A percentile compares a stretch with the other conserved stretches of the same genome.
phyloP scores from a whole-genome alignment of 805 yeast genomes.

The Teunomyces gatunensis region DNA sequence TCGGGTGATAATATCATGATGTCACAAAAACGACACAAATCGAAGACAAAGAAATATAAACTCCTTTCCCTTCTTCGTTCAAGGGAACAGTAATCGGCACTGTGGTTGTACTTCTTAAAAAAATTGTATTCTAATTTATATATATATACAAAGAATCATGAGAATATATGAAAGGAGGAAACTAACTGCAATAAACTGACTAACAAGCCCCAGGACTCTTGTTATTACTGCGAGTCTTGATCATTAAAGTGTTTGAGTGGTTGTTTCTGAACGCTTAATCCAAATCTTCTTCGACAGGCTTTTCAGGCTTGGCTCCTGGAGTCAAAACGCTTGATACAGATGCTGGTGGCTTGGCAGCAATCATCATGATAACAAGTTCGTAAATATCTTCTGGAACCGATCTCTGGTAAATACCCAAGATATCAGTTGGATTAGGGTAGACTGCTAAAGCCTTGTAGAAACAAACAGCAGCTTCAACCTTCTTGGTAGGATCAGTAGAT shows the following conservation, averaged over 20 bases:
- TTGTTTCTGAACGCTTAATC: constrained; percentile 18
- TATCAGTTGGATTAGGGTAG: constrained; percentile 92
- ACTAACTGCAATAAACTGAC: constrained; percentile 2
- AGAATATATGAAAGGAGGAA: constrained; percentile 3
- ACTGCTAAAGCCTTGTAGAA: constrained; percentile 92
- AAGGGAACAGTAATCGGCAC: too few relatives aligned
- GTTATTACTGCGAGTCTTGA: constrained; percentile 1
- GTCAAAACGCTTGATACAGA: constrained; percentile 64
- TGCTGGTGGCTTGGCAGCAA: constrained; percentile 86
- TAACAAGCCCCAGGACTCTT: constrained; percentile 1
- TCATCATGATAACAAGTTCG: constrained; percentile 82
- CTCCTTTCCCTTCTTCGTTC: too few relatives aligned
- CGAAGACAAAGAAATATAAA: too few relatives aligned
- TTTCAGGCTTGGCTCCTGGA: constrained; percentile 16
- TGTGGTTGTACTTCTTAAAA: not conserved
- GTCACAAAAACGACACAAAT: not conserved
- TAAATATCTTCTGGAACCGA: constrained; percentile 78
- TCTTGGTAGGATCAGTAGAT: constrained; percentile 61
- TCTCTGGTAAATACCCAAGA: constrained; percentile 86
- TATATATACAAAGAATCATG: constrained; percentile 2
- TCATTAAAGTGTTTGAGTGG: not conserved
- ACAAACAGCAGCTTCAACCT: constrained; percentile 79
- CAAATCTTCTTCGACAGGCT: constrained; percentile 33
- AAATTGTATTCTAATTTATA: not conserved
- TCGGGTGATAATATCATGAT: not conserved